A percentile compares a stretch with the other conserved stretches of the same genome.
Conservation (phyloP, 208 protist genomes). For the Acanthamoeba triangularis region DNA sequence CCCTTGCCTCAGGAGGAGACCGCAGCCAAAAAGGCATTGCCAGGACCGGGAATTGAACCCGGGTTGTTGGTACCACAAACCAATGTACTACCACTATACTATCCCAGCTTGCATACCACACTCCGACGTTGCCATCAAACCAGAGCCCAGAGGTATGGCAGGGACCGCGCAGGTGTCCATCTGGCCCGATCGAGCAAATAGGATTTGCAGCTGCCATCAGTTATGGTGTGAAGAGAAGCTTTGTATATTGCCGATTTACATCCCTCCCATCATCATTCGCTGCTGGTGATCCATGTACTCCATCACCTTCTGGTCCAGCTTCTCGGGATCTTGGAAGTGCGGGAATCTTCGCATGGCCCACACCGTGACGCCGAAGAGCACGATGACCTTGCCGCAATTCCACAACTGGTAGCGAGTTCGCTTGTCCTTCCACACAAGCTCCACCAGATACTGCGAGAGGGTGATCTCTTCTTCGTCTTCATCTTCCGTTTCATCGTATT, state of each 20-base stretch:
- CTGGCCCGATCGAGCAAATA: too few species aligned
- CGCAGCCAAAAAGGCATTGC: background rate
- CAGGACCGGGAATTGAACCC: background rate
- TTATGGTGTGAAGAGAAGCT: background rate
- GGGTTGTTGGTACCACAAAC: background rate
- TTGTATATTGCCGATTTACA: conserved; percentile 3
- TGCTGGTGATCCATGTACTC: conserved; percentile 35
- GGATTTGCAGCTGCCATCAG: too few species aligned
- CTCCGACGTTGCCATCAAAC: too few species aligned
- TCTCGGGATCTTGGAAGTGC: conserved; percentile 53
- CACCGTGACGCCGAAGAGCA: conserved; percentile 32
- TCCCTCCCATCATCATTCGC: conserved; percentile 1
- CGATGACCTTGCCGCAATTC: conserved; percentile 36
- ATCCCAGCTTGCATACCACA: background rate
- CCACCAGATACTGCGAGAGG: background rate
- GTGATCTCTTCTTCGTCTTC: conserved; percentile 35
- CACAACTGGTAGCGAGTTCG: conserved; percentile 24
- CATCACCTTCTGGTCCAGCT: background rate
- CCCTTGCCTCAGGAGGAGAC: too few species aligned
- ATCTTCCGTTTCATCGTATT: background rate
- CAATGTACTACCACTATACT: conserved; percentile 4
- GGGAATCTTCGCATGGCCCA: conserved; percentile 59
- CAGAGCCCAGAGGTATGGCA: too few species aligned
- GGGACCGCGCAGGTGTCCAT: too few species aligned
- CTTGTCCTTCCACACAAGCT: conserved; percentile 26